Evolutionary conservation across 2,329 filamentous ascomycete genomes (phyloP).

Genomic region (Domatiomyces globalis): DNA sequence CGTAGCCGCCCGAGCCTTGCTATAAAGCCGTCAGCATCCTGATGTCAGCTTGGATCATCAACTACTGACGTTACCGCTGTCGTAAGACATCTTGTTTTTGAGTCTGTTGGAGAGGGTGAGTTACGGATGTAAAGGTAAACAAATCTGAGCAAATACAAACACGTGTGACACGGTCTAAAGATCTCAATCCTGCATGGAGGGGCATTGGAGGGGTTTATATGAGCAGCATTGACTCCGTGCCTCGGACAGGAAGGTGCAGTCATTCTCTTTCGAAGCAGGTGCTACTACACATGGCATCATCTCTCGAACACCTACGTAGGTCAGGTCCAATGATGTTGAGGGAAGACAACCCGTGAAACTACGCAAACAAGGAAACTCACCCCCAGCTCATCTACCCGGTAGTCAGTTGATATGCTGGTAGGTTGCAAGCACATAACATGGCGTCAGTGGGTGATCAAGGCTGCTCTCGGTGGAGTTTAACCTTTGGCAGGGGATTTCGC

Average conservation of each 20-base stretch:
- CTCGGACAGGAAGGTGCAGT: not conserved
- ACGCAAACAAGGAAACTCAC: not conserved
- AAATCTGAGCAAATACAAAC: not conserved
- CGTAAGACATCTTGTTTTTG: slow-evolving; percentile 1
- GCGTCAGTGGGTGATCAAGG: not conserved
- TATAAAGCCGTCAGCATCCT: slow-evolving; percentile 7
- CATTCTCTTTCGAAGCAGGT: not conserved
- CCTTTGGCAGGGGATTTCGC: not conserved
- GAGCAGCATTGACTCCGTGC: not conserved
- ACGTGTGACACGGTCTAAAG: not conserved
- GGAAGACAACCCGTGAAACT: not conserved
- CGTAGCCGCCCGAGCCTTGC: slow-evolving; percentile 2
- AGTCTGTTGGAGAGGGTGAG: not conserved
- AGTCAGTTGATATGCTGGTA: not conserved
- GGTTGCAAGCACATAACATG: not conserved
- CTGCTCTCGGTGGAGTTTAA: not conserved
- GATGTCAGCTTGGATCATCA: slow-evolving; percentile 3
- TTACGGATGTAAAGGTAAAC: not conserved
- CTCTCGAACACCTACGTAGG: not conserved
- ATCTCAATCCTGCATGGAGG: not conserved
- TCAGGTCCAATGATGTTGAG: not conserved
- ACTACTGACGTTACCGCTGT: not conserved
- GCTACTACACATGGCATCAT: not conserved
- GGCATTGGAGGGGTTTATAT: slow-evolving; percentile 1
- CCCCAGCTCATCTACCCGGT: not conserved